These are phyloP conservation scores for Suillus tomentosus DNA, from an alignment of 768 basidiomycete species.

Conservation along the genomic window DNA sequence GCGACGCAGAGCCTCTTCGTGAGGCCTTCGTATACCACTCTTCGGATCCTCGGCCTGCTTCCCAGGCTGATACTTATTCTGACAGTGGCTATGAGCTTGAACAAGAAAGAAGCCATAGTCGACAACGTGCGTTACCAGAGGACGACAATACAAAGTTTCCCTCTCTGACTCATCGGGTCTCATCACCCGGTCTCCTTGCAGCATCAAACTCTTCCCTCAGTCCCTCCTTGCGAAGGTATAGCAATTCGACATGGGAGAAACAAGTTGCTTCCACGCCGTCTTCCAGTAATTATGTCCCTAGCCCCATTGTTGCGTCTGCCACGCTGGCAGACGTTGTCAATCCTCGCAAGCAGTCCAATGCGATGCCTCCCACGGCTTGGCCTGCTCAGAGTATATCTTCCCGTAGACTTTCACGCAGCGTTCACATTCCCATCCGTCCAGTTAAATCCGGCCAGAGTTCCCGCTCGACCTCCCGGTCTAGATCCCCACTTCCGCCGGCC, in stretches of 20 bases:
- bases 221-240: conserved; percentile 69
- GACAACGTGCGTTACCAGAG: conserved; percentile 73
- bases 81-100: conserved; percentile 87
- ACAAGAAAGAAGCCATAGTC: conserved; percentile 57
- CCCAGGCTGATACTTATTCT: conserved; percentile 72
- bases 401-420: conserved; percentile 82
- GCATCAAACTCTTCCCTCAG: conserved; percentile 68
- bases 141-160: conserved; percentile 39
- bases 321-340: conserved; percentile 64
- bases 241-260: conserved; percentile 67
- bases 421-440: conserved; percentile 71
- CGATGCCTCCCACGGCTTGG: conserved; percentile 56
- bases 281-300: conserved; percentile 58
- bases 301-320: conserved; percentile 60
- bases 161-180: conserved; percentile 54
- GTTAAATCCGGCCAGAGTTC: conserved; percentile 81
- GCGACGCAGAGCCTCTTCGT: conserved; percentile 56
- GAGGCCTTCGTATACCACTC: conserved; percentile 64
- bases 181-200: conserved; percentile 58
- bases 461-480: conserved; percentile 91
- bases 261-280: conserved; percentile 44
- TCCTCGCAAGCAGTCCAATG: conserved; percentile 62
- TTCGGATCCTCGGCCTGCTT: conserved; percentile 54
- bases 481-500: conserved; percentile 83
- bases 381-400: conserved; percentile 57